Conservation (phyloP, 169 alveolate genomes). For the Cyclospora cayetanensis region DNA sequence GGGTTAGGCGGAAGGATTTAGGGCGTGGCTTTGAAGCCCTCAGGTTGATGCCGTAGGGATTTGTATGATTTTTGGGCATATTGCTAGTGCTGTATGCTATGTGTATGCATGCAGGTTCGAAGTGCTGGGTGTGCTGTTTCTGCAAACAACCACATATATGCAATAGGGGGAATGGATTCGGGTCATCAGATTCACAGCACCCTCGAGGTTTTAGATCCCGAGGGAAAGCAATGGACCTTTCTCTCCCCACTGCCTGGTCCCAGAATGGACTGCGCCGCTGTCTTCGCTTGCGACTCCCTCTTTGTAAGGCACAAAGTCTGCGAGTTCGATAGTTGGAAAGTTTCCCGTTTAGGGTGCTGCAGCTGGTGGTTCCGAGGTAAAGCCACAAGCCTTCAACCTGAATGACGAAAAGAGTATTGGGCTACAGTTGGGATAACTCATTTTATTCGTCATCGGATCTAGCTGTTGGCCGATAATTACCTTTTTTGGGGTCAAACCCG, state of each 20-base stretch:
- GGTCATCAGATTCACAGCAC: slow-evolving; percentile 52
- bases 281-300: slow-evolving; percentile 23
- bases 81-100: background rate
- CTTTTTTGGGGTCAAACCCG: background rate
- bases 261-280: slow-evolving; percentile 70
- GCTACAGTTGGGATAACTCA: no score
- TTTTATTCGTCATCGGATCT: background rate
- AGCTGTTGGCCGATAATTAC: background rate
- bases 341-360: background rate
- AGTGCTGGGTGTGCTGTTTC: slow-evolving; percentile 88
- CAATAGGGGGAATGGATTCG: slow-evolving; percentile 88
- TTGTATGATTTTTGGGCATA: background rate
- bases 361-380: background rate
- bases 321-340: background rate
- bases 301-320: background rate
- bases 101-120: slow-evolving; percentile 78
- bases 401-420: background rate
- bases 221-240: slow-evolving; percentile 42
- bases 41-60: background rate
- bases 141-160: slow-evolving; percentile 79
- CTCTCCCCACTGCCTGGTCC: background rate
- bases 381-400: background rate
- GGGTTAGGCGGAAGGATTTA: background rate
- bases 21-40: no score
- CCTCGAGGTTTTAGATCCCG: slow-evolving; percentile 18